These are phyloP conservation scores for Magnusiomyces clavatus DNA, from an alignment of 1,139 yeast species.

Conservation along the genomic window DNA sequence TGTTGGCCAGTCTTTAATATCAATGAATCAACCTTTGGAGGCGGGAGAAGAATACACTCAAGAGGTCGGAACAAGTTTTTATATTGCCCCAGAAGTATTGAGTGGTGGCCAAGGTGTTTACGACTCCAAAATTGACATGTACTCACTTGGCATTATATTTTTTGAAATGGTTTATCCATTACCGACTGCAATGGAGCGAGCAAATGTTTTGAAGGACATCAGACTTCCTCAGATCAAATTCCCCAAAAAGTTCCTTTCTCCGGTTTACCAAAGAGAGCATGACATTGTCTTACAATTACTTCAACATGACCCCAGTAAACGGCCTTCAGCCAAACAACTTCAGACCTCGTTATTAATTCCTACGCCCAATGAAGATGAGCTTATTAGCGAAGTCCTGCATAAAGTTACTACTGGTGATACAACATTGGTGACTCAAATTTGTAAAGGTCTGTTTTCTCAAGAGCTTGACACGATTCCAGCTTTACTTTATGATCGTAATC, in stretches of 20 bases:
- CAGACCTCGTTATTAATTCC: constrained; percentile 79
- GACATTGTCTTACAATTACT: constrained; percentile 57
- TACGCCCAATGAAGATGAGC: constrained; percentile 81
- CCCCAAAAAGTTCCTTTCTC: constrained; percentile 54
- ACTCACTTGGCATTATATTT: constrained; percentile 86
- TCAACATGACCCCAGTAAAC: constrained; percentile 65
- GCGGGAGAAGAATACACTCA: constrained; percentile 73
- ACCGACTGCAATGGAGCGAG: constrained; percentile 89
- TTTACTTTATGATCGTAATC: constrained; percentile 53
- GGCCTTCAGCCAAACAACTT: constrained; percentile 75
- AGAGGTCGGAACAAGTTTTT: constrained; percentile 86
- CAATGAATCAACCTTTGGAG: constrained; percentile 20
- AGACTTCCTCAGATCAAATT: constrained; percentile 53
- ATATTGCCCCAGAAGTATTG: constrained; percentile 85
- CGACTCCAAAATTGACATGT: constrained; percentile 91
- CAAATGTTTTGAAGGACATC: constrained; percentile 54
- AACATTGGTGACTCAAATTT: constrained; percentile 89
- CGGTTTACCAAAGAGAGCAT: constrained; percentile 49
- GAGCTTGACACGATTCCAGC: constrained; percentile 79
- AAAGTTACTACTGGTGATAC: constrained; percentile 85
- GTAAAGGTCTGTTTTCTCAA: constrained; percentile 75
- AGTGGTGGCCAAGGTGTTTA: constrained; percentile 33
- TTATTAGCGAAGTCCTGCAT: constrained; percentile 78
- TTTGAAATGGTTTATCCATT: constrained; percentile 88
- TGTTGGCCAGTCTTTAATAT: constrained; percentile 47